Evolutionary conservation across 2,329 filamentous ascomycete species (phyloP).

Genomic region (Epichloe uncinata): DNA sequence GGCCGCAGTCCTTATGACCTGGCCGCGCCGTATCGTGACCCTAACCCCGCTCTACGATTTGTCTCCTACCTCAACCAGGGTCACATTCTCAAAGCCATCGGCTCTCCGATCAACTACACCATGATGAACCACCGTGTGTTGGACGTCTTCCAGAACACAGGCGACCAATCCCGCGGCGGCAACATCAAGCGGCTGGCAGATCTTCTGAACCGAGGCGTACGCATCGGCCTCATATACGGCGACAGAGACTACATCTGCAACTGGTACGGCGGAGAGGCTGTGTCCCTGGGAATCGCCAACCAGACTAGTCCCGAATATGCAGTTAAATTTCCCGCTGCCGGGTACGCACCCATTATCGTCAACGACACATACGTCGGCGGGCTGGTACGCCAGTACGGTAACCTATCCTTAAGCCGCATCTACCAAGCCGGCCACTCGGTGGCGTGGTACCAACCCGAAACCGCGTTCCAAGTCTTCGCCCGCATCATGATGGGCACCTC

Average conservation of each 20-base stretch:
- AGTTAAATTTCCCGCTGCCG: slow-evolving; percentile 46
- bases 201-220: slow-evolving; percentile 48
- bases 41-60: slow-evolving; percentile 50
- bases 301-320: slow-evolving; percentile 33
- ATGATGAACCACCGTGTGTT: slow-evolving; percentile 32
- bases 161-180: slow-evolving; percentile 51
- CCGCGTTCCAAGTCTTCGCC: slow-evolving; percentile 45
- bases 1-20: slow-evolving; percentile 49
- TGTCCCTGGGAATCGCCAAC: slow-evolving; percentile 49
- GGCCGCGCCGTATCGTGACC: slow-evolving; percentile 38
- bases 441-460: slow-evolving; percentile 47
- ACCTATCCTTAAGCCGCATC: slow-evolving; percentile 54
- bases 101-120: slow-evolving; percentile 48
- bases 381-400: slow-evolving; percentile 62
- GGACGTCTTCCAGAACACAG: slow-evolving; percentile 33
- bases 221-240: slow-evolving; percentile 59
- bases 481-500: slow-evolving; percentile 44
- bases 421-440: slow-evolving; percentile 55
- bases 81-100: slow-evolving; percentile 43
- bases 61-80: slow-evolving; percentile 51
- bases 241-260: slow-evolving; percentile 52
- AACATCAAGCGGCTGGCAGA: slow-evolving; percentile 45
- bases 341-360: slow-evolving; percentile 59
- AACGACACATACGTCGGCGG: slow-evolving; percentile 58
- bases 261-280: slow-evolving; percentile 61